These are phyloP conservation scores for Aspergillus sparsus DNA, from an alignment of 495 filamentous ascomycete species.

Conservation along the genomic window DNA sequence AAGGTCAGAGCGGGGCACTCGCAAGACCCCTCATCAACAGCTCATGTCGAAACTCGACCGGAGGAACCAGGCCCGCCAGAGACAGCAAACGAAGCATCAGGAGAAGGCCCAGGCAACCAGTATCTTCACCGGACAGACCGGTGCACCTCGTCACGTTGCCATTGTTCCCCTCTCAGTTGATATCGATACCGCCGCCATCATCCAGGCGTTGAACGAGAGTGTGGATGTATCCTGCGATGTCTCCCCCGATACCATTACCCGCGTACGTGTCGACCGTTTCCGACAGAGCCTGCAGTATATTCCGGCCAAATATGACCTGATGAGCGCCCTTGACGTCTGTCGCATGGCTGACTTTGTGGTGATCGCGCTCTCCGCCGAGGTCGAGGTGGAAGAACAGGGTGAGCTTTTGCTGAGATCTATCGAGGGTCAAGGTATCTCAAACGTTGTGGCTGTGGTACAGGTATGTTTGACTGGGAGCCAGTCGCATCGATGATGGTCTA, in stretches of 20 bases:
- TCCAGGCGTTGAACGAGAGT: conserved; percentile 70
- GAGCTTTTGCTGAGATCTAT: conserved; percentile 81
- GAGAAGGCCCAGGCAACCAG: conserved; percentile 73
- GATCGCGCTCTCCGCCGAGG: conserved; percentile 73
- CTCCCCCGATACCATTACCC: conserved; percentile 55
- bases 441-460: conserved; percentile 76
- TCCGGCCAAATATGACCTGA: conserved; percentile 66
- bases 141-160: conserved; percentile 88
- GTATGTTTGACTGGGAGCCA: conserved; percentile 14
- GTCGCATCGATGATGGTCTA: too few relatives aligned
- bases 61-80: conserved; percentile 88
- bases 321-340: conserved; percentile 79
- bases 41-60: conserved; percentile 96
- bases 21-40: conserved; percentile 92
- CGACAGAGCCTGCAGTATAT: conserved; percentile 90
- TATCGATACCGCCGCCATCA: conserved; percentile 63
- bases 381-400: conserved; percentile 80
- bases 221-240: conserved; percentile 74
- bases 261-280: conserved; percentile 80
- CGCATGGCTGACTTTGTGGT: conserved; percentile 87
- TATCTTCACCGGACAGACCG: conserved; percentile 80
- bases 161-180: conserved; percentile 80
- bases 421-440: conserved; percentile 91
- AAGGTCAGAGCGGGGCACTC: conserved; percentile 55
- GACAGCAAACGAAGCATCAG: conserved; percentile 74